Percentiles rank a stretch among this genome's conserved stretches.
Evolutionary conservation across 163 green algal species (phyloP).

Genomic region (Prototheca cutis): DNA sequence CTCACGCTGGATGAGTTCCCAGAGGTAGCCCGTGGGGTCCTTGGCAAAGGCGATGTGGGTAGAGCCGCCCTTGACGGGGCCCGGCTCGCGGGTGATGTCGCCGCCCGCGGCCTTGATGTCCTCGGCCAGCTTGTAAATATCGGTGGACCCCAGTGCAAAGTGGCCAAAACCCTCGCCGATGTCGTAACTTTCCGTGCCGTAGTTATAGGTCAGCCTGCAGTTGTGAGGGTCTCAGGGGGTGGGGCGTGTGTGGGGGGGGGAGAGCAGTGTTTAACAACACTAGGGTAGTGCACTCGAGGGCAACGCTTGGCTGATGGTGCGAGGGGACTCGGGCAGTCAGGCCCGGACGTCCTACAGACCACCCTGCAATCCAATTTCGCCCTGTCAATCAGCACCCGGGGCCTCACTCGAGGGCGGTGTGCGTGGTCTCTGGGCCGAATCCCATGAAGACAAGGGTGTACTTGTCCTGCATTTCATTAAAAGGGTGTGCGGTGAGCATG

Average conservation of each 20-base stretch:
- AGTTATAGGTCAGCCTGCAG: constrained; percentile 70
- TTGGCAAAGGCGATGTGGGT: constrained; percentile 81
- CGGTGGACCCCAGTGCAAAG: constrained; percentile 68
- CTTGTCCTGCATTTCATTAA: too few relatives aligned
- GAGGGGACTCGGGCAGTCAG: too few relatives aligned
- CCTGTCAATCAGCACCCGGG: too few relatives aligned
- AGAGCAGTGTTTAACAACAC: too few relatives aligned
- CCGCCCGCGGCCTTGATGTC: constrained; percentile 48
- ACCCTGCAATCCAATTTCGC: too few relatives aligned
- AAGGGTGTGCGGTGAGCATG: too few relatives aligned
- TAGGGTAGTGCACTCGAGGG: too few relatives aligned
- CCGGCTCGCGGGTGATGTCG: constrained; percentile 68
- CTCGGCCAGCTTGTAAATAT: constrained; percentile 59
- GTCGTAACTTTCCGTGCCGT: constrained; percentile 59
- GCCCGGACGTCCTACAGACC: too few relatives aligned
- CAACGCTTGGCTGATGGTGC: too few relatives aligned
- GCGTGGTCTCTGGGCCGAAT: constrained; percentile 59
- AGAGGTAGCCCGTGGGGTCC: constrained; percentile 81
- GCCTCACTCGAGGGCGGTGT: constrained; percentile 66
- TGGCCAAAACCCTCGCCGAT: constrained; percentile 79
- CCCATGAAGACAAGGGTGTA: constrained; percentile 80
- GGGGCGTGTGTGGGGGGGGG: too few relatives aligned
- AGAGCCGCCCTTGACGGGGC: constrained; percentile 82
- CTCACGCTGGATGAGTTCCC: constrained; percentile 69
- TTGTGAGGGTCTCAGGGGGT: too few relatives aligned